Evolutionary conservation across 2,329 filamentous ascomycete species (phyloP).

Genomic region (Ambrosiella cleistominuta): DNA sequence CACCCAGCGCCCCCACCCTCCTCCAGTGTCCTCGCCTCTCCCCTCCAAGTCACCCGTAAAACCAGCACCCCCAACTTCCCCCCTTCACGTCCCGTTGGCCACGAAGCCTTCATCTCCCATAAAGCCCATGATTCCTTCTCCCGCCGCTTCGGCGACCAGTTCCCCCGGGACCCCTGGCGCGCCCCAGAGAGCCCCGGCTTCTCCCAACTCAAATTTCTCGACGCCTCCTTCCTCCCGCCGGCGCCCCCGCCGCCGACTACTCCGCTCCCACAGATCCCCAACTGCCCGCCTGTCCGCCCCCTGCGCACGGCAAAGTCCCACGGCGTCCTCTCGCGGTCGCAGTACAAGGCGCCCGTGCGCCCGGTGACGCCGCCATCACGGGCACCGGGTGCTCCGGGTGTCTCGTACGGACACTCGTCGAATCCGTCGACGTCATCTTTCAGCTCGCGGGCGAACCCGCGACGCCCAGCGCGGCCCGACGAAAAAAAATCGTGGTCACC

Average conservation of each 20-base stretch:
- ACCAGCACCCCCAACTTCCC: not conserved
- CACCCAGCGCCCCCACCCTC: not conserved
- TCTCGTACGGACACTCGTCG: not conserved
- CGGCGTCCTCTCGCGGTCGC: slow-evolving; percentile 9
- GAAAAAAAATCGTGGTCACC: slow-evolving; percentile 10
- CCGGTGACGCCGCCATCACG: slow-evolving; percentile 5
- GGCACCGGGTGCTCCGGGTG: not conserved
- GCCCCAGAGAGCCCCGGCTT: not conserved
- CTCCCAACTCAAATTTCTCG: not conserved
- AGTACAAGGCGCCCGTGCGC: not conserved
- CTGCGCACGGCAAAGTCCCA: slow-evolving; percentile 11
- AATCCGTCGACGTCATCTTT: slow-evolving; percentile 7
- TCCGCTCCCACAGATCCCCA: slow-evolving; percentile 1
- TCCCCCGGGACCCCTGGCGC: slow-evolving; percentile 1
- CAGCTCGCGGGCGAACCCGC: not conserved
- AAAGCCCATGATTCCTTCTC: slow-evolving; percentile 12
- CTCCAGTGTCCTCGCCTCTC: not conserved
- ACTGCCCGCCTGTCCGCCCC: not conserved
- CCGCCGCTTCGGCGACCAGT: not conserved
- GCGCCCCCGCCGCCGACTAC: slow-evolving; percentile 5
- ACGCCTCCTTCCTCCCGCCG: slow-evolving; percentile 5
- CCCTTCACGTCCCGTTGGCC: slow-evolving; percentile 6
- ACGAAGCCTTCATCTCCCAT: slow-evolving; percentile 12
- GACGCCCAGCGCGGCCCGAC: slow-evolving; percentile 5
- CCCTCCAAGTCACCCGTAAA: slow-evolving; percentile 2